phyloP scores from a whole-genome alignment of 176 grass and related monocot species.

The Triticum monococcum region DNA sequence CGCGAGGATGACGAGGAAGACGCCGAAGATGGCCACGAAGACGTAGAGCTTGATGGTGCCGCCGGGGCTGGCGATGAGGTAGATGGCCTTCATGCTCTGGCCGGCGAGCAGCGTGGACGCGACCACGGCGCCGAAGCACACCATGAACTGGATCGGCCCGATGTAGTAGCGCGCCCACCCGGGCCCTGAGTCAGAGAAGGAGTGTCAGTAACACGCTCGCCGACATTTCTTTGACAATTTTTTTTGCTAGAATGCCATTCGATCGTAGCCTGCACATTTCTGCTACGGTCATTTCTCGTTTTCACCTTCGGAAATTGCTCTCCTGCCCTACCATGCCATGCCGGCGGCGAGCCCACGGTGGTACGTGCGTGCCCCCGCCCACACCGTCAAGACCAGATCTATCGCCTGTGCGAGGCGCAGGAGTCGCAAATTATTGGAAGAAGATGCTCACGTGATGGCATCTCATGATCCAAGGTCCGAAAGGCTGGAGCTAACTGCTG shows the following conservation, averaged over 20 bases:
- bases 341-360: background rate
- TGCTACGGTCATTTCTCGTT: background rate
- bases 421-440: background rate
- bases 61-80: slow-evolving; percentile 59
- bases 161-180: slow-evolving; percentile 79
- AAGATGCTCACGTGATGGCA: background rate
- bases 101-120: slow-evolving; percentile 66
- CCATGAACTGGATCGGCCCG: slow-evolving; percentile 80
- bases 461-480: background rate
- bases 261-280: too few species aligned
- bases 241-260: too few species aligned
- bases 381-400: background rate
- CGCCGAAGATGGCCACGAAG: slow-evolving; percentile 80
- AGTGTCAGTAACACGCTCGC: background rate
- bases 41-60: slow-evolving; percentile 77
- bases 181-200: slow-evolving; percentile 30
- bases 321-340: background rate
- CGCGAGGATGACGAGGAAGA: slow-evolving; percentile 59
- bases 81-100: slow-evolving; percentile 88
- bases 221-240: too few species aligned
- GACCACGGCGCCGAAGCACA: slow-evolving; percentile 83
- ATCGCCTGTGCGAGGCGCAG: background rate
- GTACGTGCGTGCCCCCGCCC: background rate
- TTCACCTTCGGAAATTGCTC: background rate
- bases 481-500: background rate